These are phyloP conservation scores for Suillus fuscotomentosus DNA, from an alignment of 768 basidiomycete genomes.

Conservation along the genomic window DNA sequence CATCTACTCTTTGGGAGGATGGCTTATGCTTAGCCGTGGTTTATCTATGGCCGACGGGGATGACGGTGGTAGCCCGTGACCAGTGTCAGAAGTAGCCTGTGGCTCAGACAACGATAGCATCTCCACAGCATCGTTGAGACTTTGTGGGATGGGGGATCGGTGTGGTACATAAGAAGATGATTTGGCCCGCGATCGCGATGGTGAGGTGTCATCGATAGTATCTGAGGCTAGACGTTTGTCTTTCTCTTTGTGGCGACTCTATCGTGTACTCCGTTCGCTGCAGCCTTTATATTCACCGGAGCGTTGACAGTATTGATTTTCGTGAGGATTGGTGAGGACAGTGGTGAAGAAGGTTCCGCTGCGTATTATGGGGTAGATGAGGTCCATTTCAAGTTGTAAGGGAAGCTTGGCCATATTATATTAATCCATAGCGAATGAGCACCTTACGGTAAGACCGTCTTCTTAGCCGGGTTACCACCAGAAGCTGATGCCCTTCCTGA, in stretches of 20 bases:
- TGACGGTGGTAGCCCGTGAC: constrained; percentile 15
- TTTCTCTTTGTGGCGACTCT: constrained; percentile 36
- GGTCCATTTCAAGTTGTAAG: constrained; percentile 31
- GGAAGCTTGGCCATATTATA: constrained; percentile 23
- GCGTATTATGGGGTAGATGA: constrained; percentile 58
- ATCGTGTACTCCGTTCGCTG: constrained; percentile 18
- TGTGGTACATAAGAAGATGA: constrained; percentile 55
- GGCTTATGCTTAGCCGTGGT: constrained; percentile 30
- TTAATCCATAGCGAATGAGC: constrained; percentile 32
- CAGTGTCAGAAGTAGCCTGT: constrained; percentile 28
- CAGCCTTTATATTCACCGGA: constrained; percentile 30
- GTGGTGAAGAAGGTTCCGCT: constrained; percentile 57
- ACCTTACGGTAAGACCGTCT: constrained; percentile 24
- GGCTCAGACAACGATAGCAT: constrained; percentile 42
- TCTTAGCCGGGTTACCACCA: constrained; percentile 21
- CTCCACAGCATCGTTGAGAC: constrained; percentile 70
- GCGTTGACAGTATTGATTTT: constrained; percentile 33
- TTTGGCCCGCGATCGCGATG: constrained; percentile 49
- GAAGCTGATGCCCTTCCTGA: constrained; percentile 28
- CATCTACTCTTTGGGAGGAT: constrained; percentile 17
- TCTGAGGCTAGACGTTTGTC: constrained; percentile 33
- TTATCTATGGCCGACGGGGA: constrained; percentile 23
- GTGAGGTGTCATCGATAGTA: constrained; percentile 33
- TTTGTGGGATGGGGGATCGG: constrained; percentile 61
- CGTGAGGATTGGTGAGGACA: constrained; percentile 36